These are phyloP conservation scores for Zoysia matrella DNA, from an alignment of 202 grass and related monocot genomes.

Conservation along the genomic window DNA sequence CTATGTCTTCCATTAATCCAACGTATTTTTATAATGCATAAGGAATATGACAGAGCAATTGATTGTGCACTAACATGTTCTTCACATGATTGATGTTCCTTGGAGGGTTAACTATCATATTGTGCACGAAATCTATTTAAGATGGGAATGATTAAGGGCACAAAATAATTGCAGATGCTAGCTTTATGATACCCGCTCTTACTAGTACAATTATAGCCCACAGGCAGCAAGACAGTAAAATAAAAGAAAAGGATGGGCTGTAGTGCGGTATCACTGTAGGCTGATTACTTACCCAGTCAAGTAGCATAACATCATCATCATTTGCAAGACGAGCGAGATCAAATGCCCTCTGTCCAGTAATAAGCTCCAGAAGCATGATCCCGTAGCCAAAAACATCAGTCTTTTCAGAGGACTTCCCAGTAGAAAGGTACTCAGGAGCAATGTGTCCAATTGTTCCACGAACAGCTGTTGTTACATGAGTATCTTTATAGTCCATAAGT, in stretches of 20 bases:
- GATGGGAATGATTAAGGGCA: conserved; percentile 17
- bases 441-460: too few species aligned
- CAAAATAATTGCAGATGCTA: conserved; percentile 27
- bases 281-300: conserved; percentile 75
- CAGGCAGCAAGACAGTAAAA: background rate
- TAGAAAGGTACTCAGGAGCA: conserved; percentile 79
- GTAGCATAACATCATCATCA: conserved; percentile 87
- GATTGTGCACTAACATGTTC: conserved; percentile 46
- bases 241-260: conserved; percentile 8
- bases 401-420: conserved; percentile 85
- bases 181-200: conserved; percentile 6
- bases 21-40: conserved; percentile 32
- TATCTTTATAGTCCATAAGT: too few species aligned
- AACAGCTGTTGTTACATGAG: too few species aligned
- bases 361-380: conserved; percentile 89
- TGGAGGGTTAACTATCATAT: conserved; percentile 33
- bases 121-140: conserved; percentile 32
- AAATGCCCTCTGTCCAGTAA: conserved; percentile 87
- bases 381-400: conserved; percentile 96
- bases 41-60: conserved; percentile 29
- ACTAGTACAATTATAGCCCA: background rate
- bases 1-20: conserved; percentile 14
- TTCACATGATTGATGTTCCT: conserved; percentile 38
- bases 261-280: conserved; percentile 4
- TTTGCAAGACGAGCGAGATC: conserved; percentile 80